phyloP scores from a whole-genome alignment of 345 rosid genomes.

The Populus nigra region DNA sequence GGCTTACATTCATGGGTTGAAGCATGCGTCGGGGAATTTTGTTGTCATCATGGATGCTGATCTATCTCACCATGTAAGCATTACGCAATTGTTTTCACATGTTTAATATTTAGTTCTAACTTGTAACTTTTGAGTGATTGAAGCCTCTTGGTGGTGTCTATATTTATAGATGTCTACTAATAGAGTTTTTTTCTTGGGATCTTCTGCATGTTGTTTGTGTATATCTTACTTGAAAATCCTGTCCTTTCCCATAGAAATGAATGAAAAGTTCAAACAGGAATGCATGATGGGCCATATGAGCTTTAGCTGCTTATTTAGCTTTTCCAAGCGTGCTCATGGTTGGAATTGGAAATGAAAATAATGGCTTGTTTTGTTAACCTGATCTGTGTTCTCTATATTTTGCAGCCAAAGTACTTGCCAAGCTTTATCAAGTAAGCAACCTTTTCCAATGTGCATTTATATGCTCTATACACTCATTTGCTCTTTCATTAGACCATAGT shows the following conservation, averaged over 20 bases:
- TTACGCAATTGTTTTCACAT: not conserved
- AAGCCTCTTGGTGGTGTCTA: not conserved
- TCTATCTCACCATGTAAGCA: conserved; percentile 94
- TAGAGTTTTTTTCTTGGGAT: not conserved
- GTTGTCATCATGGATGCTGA: conserved; percentile 98
- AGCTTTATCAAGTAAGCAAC: conserved; percentile 81
- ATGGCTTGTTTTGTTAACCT: not conserved
- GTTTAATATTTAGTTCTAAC: not conserved
- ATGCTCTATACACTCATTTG: conserved; percentile 1
- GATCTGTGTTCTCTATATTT: conserved; percentile 22
- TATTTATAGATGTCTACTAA: not conserved
- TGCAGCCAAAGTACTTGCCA: conserved; percentile 94
- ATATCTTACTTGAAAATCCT: not conserved
- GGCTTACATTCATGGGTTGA: conserved; percentile 85
- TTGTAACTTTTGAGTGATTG: not conserved
- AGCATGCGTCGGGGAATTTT: conserved; percentile 88
- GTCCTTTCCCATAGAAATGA: not conserved
- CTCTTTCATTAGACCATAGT: not conserved
- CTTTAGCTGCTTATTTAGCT: not conserved
- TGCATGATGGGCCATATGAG: not conserved
- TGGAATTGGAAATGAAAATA: not conserved
- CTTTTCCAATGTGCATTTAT: not conserved
- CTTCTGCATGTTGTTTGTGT: not conserved
- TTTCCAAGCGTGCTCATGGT: not conserved
- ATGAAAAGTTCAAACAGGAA: not conserved